Conservation (phyloP, 192 early-diverging fungal species). For the Cladochytrium replicatum region DNA sequence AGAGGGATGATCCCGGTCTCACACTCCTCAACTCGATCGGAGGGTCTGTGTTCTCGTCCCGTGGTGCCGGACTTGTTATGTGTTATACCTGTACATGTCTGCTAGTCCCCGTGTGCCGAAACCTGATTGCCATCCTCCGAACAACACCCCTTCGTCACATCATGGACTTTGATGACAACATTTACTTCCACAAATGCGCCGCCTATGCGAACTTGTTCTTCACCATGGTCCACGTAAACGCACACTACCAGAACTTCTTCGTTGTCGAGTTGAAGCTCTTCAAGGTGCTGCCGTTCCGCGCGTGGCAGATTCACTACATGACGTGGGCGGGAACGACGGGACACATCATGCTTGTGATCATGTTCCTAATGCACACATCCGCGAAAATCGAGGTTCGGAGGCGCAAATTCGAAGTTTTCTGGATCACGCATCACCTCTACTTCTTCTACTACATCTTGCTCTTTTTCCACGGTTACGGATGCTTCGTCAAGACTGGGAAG, state of each 20-base stretch:
- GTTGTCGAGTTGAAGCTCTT: conserved; percentile 15
- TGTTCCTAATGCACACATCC: conserved; percentile 44
- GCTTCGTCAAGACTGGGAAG: conserved; percentile 30
- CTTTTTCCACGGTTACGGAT: conserved; percentile 57
- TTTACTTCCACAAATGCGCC: conserved; percentile 51
- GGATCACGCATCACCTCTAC: conserved; percentile 70
- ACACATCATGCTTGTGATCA: conserved; percentile 44
- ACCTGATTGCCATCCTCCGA: conserved; percentile 61
- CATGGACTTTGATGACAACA: conserved; percentile 56
- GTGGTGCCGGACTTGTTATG: conserved; percentile 48
- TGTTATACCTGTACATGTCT: conserved; percentile 43
- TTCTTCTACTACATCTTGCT: conserved; percentile 54
- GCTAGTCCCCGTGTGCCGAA: conserved; percentile 44
- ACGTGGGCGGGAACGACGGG: conserved; percentile 46
- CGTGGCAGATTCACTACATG: conserved; percentile 13
- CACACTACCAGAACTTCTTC: conserved; percentile 46
- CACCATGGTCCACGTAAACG: conserved; percentile 40
- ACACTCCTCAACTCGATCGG: conserved; percentile 39
- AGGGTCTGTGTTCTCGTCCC: conserved; percentile 39
- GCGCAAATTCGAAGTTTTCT: conserved; percentile 64
- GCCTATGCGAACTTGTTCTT: conserved; percentile 55
- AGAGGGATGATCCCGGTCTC: conserved; percentile 36
- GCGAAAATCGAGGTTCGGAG: conserved; percentile 29
- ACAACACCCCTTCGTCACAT: conserved; percentile 61
- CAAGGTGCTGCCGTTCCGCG: conserved; percentile 9